Conservation (phyloP, 1,284 basidiomycete genomes). For the Apiotrichum laibachii region DNA sequence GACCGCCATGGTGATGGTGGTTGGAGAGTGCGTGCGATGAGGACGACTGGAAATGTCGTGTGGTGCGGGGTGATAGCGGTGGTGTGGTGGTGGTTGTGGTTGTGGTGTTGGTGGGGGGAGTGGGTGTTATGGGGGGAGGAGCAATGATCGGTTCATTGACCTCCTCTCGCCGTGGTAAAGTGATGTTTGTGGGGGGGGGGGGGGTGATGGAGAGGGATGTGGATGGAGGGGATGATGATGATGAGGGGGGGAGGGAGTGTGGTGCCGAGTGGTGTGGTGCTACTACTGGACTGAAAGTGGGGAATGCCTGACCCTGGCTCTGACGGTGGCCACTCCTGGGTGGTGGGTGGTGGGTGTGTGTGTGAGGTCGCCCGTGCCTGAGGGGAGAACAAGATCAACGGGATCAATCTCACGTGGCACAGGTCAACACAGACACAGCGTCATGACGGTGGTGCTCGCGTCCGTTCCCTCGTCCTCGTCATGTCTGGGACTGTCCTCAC, state of each 20-base stretch:
- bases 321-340: no score
- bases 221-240: neutral
- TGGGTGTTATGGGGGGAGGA: neutral
- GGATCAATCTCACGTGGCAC: no score
- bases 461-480: no score
- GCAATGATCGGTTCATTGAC: neutral
- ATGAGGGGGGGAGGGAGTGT: neutral
- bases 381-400: no score
- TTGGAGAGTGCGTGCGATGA: neutral
- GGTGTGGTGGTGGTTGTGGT: neutral
- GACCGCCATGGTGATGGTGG: slow-evolving; percentile 14
- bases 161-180: neutral
- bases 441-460: no score
- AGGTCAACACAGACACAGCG: no score
- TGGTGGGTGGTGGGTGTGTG: no score
- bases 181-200: neutral
- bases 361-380: no score
- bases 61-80: neutral
- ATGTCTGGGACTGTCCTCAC: no score
- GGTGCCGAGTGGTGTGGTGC: neutral
- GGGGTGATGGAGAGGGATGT: neutral
- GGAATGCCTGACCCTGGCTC: no score
- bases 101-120: neutral
- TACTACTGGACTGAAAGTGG: neutral
- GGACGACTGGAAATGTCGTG: no score